phyloP scores from a whole-genome alignment of 805 yeast species.

The Clavispora phyllophila region DNA sequence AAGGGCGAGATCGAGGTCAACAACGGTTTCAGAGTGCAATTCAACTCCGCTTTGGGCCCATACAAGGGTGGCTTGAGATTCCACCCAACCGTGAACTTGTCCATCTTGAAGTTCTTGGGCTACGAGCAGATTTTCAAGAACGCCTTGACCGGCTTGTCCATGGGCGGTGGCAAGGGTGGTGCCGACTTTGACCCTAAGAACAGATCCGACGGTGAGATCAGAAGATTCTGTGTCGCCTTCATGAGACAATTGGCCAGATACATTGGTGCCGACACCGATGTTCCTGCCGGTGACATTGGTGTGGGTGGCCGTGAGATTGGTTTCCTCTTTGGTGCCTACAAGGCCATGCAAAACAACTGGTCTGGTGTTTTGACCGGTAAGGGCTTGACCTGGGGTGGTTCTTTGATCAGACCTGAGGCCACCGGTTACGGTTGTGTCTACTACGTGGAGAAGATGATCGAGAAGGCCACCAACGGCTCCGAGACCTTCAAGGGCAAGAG shows the following conservation, averaged over 20 bases:
- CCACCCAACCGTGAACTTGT: constrained; percentile 95
- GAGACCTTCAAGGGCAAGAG: constrained; percentile 89
- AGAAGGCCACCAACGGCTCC: constrained; percentile 83
- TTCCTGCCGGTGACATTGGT: constrained; percentile 99
- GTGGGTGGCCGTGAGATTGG: constrained; percentile 97
- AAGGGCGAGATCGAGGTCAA: constrained; percentile 86
- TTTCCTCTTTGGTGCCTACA: constrained; percentile 95
- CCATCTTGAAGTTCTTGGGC: constrained; percentile 93
- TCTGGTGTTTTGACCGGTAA: constrained; percentile 98
- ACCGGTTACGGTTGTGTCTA: constrained; percentile 97
- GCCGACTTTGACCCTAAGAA: constrained; percentile 97
- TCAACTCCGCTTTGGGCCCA: constrained; percentile 97
- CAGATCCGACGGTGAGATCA: constrained; percentile 85
- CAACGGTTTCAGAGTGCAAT: constrained; percentile 97
- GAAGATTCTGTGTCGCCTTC: constrained; percentile 94
- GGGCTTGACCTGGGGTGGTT: constrained; percentile 98
- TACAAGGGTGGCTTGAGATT: constrained; percentile 98
- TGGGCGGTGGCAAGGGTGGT: constrained; percentile 99
- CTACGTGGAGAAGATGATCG: constrained; percentile 97
- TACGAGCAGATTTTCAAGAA: constrained; percentile 98
- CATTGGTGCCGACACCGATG: constrained; percentile 96
- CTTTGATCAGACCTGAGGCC: constrained; percentile 98
- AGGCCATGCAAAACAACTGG: constrained; percentile 83
- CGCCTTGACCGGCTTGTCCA: constrained; percentile 92
- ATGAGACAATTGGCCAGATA: constrained; percentile 94